phyloP scores from a whole-genome alignment of 257 asterid genomes.

The Galeopsis tetrahit region DNA sequence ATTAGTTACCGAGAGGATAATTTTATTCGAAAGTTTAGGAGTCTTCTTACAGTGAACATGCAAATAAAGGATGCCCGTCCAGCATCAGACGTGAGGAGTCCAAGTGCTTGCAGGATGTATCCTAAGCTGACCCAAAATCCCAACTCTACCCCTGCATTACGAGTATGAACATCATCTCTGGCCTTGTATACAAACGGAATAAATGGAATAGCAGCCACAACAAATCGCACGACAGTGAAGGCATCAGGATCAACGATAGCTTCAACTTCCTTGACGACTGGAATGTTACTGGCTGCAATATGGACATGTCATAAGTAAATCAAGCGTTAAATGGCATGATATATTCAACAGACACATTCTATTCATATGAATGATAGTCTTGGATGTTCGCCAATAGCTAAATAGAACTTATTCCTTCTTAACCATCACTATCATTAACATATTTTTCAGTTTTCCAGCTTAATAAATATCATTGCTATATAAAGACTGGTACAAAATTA shows the following conservation, averaged over 20 bases:
- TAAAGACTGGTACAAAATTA: neutral
- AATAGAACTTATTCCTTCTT: slow-evolving; percentile 4
- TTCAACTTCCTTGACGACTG: slow-evolving; percentile 80
- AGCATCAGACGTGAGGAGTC: slow-evolving; percentile 82
- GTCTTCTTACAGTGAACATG: slow-evolving; percentile 74
- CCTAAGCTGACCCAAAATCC: slow-evolving; percentile 86
- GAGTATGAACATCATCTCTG: slow-evolving; percentile 55
- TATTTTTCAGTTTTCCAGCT: neutral
- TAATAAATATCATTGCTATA: neutral
- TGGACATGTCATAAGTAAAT: slow-evolving; percentile 9
- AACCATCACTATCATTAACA: neutral
- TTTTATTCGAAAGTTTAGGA: neutral
- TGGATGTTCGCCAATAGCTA: neutral
- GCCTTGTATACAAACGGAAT: slow-evolving; percentile 59
- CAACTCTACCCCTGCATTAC: slow-evolving; percentile 74
- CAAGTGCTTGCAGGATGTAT: slow-evolving; percentile 81
- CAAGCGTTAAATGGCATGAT: neutral
- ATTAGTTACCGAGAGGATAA: neutral
- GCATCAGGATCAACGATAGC: slow-evolving; percentile 71
- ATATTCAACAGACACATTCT: slow-evolving; percentile 13
- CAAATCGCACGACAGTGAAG: slow-evolving; percentile 71
- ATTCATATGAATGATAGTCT: slow-evolving; percentile 1
- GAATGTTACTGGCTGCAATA: slow-evolving; percentile 80
- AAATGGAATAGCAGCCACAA: slow-evolving; percentile 65
- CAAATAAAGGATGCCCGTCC: slow-evolving; percentile 78